Evolutionary conservation across 805 yeast genomes (phyloP).

Genomic region (Candida taoyuanica): DNA sequence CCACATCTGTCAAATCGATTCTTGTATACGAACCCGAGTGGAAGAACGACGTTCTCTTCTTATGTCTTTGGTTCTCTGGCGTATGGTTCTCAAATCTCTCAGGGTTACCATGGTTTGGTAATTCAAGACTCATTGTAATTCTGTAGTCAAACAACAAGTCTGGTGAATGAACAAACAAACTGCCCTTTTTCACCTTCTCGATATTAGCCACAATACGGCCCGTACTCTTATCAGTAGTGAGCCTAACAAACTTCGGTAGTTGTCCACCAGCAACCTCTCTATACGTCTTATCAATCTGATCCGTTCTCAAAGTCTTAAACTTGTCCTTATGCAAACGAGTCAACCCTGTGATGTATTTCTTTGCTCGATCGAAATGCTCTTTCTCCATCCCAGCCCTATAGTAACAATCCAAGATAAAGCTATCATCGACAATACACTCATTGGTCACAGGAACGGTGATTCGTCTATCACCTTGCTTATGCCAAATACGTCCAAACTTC

Average conservation of each 20-base stretch:
- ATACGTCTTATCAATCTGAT: conserved; percentile 58
- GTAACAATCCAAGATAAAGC: conserved; percentile 50
- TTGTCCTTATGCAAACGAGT: conserved; percentile 47
- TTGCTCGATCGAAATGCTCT: conserved; percentile 53
- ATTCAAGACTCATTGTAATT: conserved; percentile 70
- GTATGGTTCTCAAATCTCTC: conserved; percentile 49
- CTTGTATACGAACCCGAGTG: conserved; percentile 71
- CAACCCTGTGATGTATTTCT: conserved; percentile 49
- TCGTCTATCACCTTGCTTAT: conserved; percentile 56
- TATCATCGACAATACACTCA: conserved; percentile 50
- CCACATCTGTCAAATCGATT: conserved; percentile 66
- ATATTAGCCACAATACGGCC: conserved; percentile 65
- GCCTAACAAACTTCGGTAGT: conserved; percentile 58
- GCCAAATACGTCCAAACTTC: conserved; percentile 68
- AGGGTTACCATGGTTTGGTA: conserved; percentile 59
- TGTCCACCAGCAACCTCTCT: conserved; percentile 60
- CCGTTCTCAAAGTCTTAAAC: conserved; percentile 57
- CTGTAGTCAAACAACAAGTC: conserved; percentile 74
- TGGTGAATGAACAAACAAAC: conserved; percentile 68
- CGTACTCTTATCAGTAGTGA: conserved; percentile 64
- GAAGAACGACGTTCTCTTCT: conserved; percentile 67
- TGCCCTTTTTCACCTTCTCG: conserved; percentile 69
- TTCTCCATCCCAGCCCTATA: conserved; percentile 66
- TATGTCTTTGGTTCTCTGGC: conserved; percentile 57
- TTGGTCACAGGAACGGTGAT: conserved; percentile 62